These are phyloP conservation scores for Gentiana dahurica DNA, from an alignment of 257 asterid genomes.

Conservation along the genomic window DNA sequence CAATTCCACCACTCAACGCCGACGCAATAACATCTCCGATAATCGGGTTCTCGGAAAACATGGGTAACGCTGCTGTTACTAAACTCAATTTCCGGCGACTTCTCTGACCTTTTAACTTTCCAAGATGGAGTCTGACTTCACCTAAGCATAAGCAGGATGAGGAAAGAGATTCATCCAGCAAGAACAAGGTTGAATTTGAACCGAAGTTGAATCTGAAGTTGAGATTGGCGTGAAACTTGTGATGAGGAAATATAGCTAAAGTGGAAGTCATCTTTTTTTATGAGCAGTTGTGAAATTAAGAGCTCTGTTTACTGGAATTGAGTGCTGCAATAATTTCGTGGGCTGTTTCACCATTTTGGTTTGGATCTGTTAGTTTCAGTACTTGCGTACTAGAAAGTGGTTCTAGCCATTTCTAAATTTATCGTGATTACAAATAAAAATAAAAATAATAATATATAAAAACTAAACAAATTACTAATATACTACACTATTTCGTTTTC, in stretches of 20 bases:
- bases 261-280: background rate
- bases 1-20: conserved; percentile 22
- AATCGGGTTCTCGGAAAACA: conserved; percentile 22
- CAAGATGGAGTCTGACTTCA: background rate
- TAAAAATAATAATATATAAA: too few species aligned
- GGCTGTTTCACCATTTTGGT: too few species aligned
- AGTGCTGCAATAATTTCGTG: too few species aligned
- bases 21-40: conserved; percentile 26
- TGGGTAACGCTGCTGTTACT: conserved; percentile 11
- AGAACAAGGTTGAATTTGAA: background rate
- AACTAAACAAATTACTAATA: too few species aligned
- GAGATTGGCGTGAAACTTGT: background rate
- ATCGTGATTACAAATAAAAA: too few species aligned
- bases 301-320: too few species aligned
- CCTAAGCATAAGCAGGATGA: background rate
- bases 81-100: conserved; percentile 6
- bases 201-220: background rate
- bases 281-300: too few species aligned
- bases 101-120: background rate
- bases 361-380: too few species aligned
- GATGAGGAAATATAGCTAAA: background rate
- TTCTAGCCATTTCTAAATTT: too few species aligned
- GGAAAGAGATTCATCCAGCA: background rate
- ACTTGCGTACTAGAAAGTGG: too few species aligned
- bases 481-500: too few species aligned